Percentiles rank a stretch among this genome's conserved stretches.
Conservation (phyloP, 768 basidiomycete species). For the Serendipita sp. region DNA sequence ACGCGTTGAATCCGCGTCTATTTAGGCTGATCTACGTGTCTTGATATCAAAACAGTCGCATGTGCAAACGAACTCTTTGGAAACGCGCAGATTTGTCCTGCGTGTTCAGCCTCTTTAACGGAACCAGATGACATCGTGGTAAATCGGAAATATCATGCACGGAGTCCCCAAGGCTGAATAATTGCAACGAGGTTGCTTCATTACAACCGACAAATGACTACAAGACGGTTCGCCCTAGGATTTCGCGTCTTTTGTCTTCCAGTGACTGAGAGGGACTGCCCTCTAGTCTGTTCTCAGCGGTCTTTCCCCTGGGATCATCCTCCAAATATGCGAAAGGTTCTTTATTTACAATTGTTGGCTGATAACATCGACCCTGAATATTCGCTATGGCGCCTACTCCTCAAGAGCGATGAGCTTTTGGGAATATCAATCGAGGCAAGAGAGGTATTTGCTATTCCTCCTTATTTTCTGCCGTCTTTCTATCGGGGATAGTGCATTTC, state of each 20-base stretch:
- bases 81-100: conserved; percentile 62
- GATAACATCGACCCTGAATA: background rate
- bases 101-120: conserved; percentile 20
- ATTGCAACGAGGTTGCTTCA: conserved; percentile 46
- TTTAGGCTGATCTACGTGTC: background rate
- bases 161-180: conserved; percentile 17
- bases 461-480: conserved; percentile 9
- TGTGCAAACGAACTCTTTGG: conserved; percentile 79
- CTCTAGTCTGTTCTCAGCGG: conserved; percentile 71
- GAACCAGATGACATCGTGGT: background rate
- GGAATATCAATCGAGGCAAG: conserved; percentile 83
- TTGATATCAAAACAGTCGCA: conserved; percentile 34
- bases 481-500: conserved; percentile 44
- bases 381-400: too few species aligned
- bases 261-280: background rate
- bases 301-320: conserved; percentile 51
- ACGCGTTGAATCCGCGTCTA: background rate
- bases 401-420: conserved; percentile 71
- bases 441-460: conserved; percentile 34
- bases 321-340: conserved; percentile 71
- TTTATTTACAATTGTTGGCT: background rate
- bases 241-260: background rate
- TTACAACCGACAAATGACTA: conserved; percentile 80
- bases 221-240: conserved; percentile 46
- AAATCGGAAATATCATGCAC: background rate